Base-by-base conservation (phyloP, 495 filamentous ascomycete species). In the Xeromyces bisporus region DNA sequence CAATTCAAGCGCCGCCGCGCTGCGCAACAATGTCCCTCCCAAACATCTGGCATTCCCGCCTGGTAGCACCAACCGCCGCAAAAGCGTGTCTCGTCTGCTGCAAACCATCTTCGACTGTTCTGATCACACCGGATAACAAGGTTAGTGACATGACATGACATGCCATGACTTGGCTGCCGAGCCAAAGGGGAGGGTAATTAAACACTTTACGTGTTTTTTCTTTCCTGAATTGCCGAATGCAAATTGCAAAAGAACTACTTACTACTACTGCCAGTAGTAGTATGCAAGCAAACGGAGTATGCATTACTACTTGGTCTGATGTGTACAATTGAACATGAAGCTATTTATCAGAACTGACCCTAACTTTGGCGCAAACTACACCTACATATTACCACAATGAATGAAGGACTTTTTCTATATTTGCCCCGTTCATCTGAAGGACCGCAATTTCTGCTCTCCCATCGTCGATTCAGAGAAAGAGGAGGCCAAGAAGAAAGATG, bases 321-420 rank as follows among this genome's bases (percentile, higher is more conserved):
- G n/a, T n/a, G n/a, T n/a, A n/a, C n/a, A n/a, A n/a, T n/a, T n/a
- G n/a, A n/a, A n/a, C n/a, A n/a, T n/a, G n/a, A n/a, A n/a, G n/a
- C n/a, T 15, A 14, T n/a, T 20, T 20, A 23, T 16, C 11, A 40
- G 16, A 24, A 27, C 12, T 5, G 15, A 37, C 9, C 15, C 1
- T 12, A 9, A 6, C 15, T 23, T 11, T n/a, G 20, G 5, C 20
- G 9, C n/a, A n/a, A n/a, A n/a, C n/a, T n/a, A n/a, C n/a, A n/a
- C n/a, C n/a, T n/a, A n/a, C n/a, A n/a, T 5, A 31, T 39, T 12
- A 37, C 39, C 17, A 35, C 14, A 17, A 13, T 15, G n/a, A n/a
- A n/a, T n/a, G 23, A 47, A 91, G 81, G 89, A 97, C 50, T 93
- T 80, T 61, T 96, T 97, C 54, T 93, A 91, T 47, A 67, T 87